Conservation (phyloP, 2,329 filamentous ascomycete genomes). For the Amauroascus verrucosus region DNA sequence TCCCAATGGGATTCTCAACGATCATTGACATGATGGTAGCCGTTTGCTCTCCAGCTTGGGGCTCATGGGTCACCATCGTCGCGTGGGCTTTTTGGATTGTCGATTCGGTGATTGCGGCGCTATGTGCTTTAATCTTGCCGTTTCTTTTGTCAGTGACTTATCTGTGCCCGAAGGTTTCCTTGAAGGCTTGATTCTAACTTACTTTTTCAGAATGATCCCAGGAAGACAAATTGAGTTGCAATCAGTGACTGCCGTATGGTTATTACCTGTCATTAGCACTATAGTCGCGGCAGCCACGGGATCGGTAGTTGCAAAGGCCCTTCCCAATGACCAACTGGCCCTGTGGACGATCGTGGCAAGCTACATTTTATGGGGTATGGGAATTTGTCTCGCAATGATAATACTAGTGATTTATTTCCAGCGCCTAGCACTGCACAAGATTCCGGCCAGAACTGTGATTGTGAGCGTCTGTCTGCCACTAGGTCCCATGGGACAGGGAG, state of each 20-base stretch:
- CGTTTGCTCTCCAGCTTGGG: conserved; percentile 52
- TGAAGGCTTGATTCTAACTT: background rate
- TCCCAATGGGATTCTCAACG: conserved; percentile 60
- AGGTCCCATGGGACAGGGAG: conserved; percentile 57
- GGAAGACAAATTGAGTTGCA: conserved; percentile 40
- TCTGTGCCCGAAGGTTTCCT: background rate
- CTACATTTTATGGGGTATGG: conserved; percentile 63
- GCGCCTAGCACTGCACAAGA: conserved; percentile 54
- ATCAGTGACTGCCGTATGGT: conserved; percentile 55
- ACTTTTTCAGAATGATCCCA: conserved; percentile 22
- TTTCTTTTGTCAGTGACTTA: conserved; percentile 40
- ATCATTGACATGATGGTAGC: conserved; percentile 56
- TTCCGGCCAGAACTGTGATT: conserved; percentile 59
- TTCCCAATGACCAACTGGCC: conserved; percentile 47
- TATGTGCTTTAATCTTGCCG: conserved; percentile 46
- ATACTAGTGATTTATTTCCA: conserved; percentile 61
- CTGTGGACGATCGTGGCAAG: conserved; percentile 53
- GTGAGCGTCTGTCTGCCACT: conserved; percentile 59
- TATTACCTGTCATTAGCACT: conserved; percentile 57
- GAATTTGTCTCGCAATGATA: conserved; percentile 50
- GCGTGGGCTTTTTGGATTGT: conserved; percentile 52
- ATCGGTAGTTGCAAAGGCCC: conserved; percentile 49
- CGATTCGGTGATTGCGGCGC: conserved; percentile 44
- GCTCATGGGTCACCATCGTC: conserved; percentile 44
- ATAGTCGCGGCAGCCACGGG: conserved; percentile 58